Percentiles rank a stretch among this genome's conserved stretches.
These are phyloP conservation scores for Mycena maculata DNA, from an alignment of 768 basidiomycete species.

Conservation along the genomic window DNA sequence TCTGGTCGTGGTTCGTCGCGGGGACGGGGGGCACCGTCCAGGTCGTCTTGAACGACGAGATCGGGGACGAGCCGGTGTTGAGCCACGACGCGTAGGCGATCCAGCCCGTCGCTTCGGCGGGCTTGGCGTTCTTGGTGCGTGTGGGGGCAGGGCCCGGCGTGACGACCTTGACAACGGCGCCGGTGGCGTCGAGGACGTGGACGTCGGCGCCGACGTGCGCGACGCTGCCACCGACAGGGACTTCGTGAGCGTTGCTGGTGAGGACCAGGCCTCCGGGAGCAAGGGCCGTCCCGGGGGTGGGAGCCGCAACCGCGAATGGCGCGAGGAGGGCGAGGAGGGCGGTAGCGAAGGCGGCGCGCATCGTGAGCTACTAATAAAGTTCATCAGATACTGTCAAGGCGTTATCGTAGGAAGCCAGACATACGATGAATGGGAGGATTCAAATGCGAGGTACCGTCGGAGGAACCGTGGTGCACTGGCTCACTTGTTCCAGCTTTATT, in stretches of 20 bases:
- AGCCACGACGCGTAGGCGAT: constrained; percentile 33
- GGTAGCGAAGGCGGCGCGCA: constrained; percentile 9
- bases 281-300: constrained; percentile 8
- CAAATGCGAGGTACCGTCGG: no score
- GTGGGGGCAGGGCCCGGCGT: background rate
- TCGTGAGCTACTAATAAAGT: background rate
- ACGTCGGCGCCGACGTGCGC: constrained; percentile 23
- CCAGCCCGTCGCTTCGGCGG: constrained; percentile 30
- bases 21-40: constrained; percentile 35
- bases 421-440: no score
- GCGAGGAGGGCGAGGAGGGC: constrained; percentile 19
- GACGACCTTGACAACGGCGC: constrained; percentile 23
- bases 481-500: no score
- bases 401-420: no score
- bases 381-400: no score
- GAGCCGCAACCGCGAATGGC: constrained; percentile 11
- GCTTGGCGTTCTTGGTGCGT: background rate
- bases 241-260: constrained; percentile 12
- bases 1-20: constrained; percentile 29
- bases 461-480: no score
- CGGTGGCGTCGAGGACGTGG: constrained; percentile 25
- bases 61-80: constrained; percentile 29
- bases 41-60: constrained; percentile 32
- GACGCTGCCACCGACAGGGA: constrained; percentile 28
- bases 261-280: constrained; percentile 13